These are phyloP conservation scores for Ceratocystis eucalypticola DNA, from an alignment of 2,329 filamentous ascomycete species.

Conservation along the genomic window DNA sequence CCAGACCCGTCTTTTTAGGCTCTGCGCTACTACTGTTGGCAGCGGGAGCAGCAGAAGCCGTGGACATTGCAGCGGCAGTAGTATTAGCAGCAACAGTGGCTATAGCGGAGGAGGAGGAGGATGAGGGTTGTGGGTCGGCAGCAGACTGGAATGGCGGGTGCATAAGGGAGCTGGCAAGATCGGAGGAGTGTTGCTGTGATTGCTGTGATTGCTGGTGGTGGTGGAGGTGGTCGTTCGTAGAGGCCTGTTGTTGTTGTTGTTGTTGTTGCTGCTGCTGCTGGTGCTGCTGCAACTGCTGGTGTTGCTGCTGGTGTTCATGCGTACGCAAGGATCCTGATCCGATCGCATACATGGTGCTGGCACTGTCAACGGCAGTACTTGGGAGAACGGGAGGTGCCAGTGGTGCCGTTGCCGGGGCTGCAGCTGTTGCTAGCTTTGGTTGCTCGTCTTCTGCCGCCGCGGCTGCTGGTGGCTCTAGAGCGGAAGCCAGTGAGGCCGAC, in stretches of 20 bases:
- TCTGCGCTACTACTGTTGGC: neutral
- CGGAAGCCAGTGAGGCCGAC: no score
- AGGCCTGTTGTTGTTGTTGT: neutral
- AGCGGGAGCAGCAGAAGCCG: neutral
- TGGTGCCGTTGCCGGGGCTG: neutral
- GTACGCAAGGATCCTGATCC: neutral
- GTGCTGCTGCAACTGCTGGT: conserved; percentile 1
- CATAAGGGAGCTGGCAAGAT: neutral
- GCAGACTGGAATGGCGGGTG: neutral
- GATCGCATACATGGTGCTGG: neutral
- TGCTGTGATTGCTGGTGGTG: neutral
- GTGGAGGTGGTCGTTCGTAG: conserved; percentile 3
- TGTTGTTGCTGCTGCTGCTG: neutral
- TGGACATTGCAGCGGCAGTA: neutral
- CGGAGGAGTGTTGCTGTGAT: conserved; percentile 11
- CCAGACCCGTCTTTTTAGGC: conserved; percentile 29
- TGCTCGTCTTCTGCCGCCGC: neutral
- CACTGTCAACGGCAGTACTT: neutral
- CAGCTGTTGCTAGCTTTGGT: neutral
- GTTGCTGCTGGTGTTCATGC: neutral
- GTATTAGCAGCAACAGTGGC: conserved; percentile 5
- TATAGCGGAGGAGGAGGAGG: conserved; percentile 1
- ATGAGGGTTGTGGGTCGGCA: neutral
- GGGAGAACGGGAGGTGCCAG: neutral
- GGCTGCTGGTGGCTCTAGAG: neutral